phyloP scores from a whole-genome alignment of 1,284 basidiomycete genomes.

The Calocybe gambosa region DNA sequence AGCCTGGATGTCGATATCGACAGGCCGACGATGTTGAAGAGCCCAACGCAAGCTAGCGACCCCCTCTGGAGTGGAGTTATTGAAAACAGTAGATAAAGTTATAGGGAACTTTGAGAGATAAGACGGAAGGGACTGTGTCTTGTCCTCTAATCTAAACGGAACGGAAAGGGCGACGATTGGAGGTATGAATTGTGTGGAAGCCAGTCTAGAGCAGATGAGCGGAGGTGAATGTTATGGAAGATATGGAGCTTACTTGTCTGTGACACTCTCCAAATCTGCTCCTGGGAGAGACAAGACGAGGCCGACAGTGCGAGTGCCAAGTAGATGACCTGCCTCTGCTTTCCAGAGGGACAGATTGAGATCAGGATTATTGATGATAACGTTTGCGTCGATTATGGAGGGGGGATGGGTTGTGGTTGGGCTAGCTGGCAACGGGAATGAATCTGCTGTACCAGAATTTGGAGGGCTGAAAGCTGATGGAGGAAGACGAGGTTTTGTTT shows the following conservation, averaged over 20 bases:
- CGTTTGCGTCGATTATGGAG: conserved; percentile 61
- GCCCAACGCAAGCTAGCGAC: conserved; percentile 58
- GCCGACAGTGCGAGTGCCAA: conserved; percentile 40
- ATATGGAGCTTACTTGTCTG: no score
- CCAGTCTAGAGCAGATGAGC: conserved; percentile 31
- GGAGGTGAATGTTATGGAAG: no score
- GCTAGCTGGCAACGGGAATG: conserved; percentile 62
- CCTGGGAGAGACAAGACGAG: conserved; percentile 47
- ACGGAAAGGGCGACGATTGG: conserved; percentile 47
- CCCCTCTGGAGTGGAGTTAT: conserved; percentile 37
- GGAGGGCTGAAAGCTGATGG: conserved; percentile 67
- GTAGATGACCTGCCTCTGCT: conserved; percentile 39
- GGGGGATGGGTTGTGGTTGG: conserved; percentile 60
- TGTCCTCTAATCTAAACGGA: conserved; percentile 52
- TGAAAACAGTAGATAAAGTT: conserved; percentile 53
- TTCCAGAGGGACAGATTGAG: conserved; percentile 43
- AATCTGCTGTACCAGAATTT: conserved; percentile 56
- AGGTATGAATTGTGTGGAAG: conserved; percentile 25
- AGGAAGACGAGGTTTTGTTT: conserved; percentile 60
- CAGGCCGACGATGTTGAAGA: conserved; percentile 49
- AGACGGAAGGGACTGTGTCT: conserved; percentile 32
- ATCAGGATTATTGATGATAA: conserved; percentile 38
- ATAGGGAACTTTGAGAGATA: conserved; percentile 39
- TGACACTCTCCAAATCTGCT: conserved; percentile 34
- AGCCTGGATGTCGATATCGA: conserved; percentile 63